These are phyloP conservation scores for Leishmania tarentolae DNA, from an alignment of 208 protist genomes.

Conservation along the genomic window DNA sequence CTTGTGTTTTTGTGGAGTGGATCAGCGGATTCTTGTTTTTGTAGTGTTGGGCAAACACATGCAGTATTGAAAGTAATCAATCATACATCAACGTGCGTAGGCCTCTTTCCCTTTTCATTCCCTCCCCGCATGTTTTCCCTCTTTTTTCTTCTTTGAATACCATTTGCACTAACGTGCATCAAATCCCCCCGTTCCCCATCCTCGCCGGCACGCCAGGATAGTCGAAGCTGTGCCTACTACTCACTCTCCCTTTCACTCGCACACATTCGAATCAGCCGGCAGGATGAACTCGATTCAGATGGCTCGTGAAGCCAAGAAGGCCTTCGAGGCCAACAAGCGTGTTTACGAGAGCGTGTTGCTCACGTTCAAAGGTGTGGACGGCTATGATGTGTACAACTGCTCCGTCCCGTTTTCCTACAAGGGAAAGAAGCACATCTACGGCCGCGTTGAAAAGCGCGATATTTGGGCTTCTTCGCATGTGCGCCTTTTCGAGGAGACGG, in stretches of 20 bases:
- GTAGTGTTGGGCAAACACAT: not conserved
- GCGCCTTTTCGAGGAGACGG: slow-evolving; percentile 56
- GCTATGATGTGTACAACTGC: slow-evolving; percentile 63
- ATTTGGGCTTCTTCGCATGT: slow-evolving; percentile 57
- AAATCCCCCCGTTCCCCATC: not conserved
- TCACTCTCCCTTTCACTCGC: slow-evolving; percentile 2
- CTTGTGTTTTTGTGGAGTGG: not conserved
- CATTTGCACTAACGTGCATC: not conserved
- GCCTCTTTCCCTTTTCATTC: not conserved
- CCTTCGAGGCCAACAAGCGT: slow-evolving; percentile 36
- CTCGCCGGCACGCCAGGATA: not conserved
- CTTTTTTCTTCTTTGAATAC: not conserved
- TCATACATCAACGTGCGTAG: slow-evolving; percentile 7
- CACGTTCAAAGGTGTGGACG: slow-evolving; percentile 62
- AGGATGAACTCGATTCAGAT: slow-evolving; percentile 36
- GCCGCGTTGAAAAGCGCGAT: slow-evolving; percentile 48
- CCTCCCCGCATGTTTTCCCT: not conserved
- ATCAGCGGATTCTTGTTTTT: not conserved
- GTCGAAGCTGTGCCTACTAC: not conserved
- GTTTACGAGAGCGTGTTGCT: slow-evolving; percentile 52
- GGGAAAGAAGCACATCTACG: slow-evolving; percentile 55
- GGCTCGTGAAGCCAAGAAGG: slow-evolving; percentile 38
- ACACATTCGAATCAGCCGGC: not conserved
- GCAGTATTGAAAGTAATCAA: not conserved
- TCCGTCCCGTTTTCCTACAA: slow-evolving; percentile 58